Evolutionary conservation across 345 rosid genomes (phyloP).

Genomic region (Eutrema japonicum): DNA sequence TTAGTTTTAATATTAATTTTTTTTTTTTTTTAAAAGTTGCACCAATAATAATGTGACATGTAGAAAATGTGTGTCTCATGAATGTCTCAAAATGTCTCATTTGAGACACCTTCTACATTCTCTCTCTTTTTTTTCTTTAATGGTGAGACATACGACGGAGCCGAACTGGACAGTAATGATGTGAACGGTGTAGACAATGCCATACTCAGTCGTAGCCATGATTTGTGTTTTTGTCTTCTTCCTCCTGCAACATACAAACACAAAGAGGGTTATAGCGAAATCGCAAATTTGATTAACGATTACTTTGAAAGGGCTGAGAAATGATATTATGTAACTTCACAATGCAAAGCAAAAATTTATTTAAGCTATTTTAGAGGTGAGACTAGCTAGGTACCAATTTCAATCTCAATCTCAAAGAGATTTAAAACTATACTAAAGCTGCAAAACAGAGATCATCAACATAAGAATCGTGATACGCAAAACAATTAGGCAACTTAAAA

Average conservation of each 20-base stretch:
- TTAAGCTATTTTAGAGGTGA: background rate
- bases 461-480: no score
- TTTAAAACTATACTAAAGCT: no score
- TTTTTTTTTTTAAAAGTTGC: no score
- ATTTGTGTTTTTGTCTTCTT: background rate
- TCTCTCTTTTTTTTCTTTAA: no score
- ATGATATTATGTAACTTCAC: background rate
- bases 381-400: background rate
- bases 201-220: conserved; percentile 55
- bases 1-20: no score
- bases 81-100: no score
- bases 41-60: no score
- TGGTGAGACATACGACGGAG: conserved; percentile 65
- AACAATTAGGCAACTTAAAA: no score
- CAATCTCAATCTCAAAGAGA: background rate
- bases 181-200: conserved; percentile 71
- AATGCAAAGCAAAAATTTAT: background rate
- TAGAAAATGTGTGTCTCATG: no score
- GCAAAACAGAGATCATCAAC: no score
- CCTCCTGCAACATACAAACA: background rate
- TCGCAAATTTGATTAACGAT: background rate
- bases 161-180: conserved; percentile 80
- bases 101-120: no score
- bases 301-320: background rate
- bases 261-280: background rate